phyloP scores from a whole-genome alignment of 139 green algal genomes.

The Nannochloris sp. region DNA sequence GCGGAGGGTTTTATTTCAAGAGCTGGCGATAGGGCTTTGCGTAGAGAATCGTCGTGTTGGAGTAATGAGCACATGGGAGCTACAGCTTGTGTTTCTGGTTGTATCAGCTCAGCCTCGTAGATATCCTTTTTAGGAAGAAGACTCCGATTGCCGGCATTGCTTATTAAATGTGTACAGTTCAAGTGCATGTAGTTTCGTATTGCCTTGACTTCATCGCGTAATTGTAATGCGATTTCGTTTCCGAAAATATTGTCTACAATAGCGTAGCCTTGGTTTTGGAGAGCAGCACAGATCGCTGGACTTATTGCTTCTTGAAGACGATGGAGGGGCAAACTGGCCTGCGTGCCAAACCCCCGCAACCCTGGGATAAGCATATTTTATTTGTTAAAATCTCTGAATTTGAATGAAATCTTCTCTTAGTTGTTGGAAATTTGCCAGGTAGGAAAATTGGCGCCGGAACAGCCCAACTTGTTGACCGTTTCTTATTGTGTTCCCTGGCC shows the following conservation, averaged over 20 bases:
- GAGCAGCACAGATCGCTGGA: not conserved
- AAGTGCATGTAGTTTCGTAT: conserved; percentile 40
- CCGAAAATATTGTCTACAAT: conserved; percentile 45
- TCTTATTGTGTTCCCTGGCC: too few species aligned
- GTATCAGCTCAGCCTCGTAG: conserved; percentile 36
- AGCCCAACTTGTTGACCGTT: too few species aligned
- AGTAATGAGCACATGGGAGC: conserved; percentile 43
- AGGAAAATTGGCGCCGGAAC: too few species aligned
- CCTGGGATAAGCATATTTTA: too few species aligned
- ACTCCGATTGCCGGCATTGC: not conserved
- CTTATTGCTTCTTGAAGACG: not conserved
- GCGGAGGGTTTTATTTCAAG: too few species aligned
- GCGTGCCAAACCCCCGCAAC: too few species aligned
- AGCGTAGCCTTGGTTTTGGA: conserved; percentile 29
- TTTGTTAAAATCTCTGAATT: too few species aligned
- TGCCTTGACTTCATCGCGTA: conserved; percentile 31
- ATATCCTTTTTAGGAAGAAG: conserved; percentile 56
- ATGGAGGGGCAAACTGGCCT: too few species aligned
- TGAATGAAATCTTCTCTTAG: too few species aligned
- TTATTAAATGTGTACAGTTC: conserved; percentile 62
- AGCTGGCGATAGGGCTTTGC: too few species aligned
- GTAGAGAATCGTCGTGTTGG: conserved; percentile 44
- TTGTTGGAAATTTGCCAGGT: too few species aligned
- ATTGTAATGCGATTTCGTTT: not conserved
- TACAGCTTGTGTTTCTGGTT: conserved; percentile 3